These are phyloP conservation scores for Strobilomyces echinocephalus DNA, from an alignment of 768 basidiomycete genomes.

Conservation along the genomic window DNA sequence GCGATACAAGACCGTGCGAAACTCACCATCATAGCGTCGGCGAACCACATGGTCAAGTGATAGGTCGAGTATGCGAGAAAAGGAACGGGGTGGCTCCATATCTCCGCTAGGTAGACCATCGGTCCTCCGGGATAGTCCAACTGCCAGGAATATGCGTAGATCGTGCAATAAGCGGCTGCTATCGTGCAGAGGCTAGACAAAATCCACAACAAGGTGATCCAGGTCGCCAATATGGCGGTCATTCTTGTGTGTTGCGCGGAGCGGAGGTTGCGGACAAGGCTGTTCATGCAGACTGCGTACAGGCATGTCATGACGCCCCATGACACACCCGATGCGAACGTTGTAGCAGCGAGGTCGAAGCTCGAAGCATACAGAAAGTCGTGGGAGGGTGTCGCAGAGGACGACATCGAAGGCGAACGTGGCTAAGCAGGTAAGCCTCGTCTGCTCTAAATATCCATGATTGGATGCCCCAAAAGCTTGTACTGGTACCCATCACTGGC, in stretches of 20 bases:
- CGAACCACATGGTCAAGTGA: no score
- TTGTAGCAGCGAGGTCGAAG: not conserved
- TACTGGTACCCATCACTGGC: no score
- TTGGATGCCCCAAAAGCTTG: no score
- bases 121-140: not conserved
- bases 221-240: not conserved
- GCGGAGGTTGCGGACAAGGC: not conserved
- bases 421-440: no score
- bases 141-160: not conserved
- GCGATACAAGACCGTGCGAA: no score
- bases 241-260: not conserved
- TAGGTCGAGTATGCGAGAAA: no score
- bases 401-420: not conserved
- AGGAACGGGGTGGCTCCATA: no score
- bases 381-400: not conserved
- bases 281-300: not conserved
- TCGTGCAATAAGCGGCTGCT: not conserved
- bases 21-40: no score
- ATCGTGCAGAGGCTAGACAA: not conserved
- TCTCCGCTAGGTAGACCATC: not conserved
- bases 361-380: not conserved
- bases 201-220: not conserved
- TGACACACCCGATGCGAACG: not conserved
- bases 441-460: no score
- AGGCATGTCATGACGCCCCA: not conserved